These are phyloP conservation scores for Plenodomus lindquistii DNA, from an alignment of 2,329 filamentous ascomycete genomes.

Conservation along the genomic window DNA sequence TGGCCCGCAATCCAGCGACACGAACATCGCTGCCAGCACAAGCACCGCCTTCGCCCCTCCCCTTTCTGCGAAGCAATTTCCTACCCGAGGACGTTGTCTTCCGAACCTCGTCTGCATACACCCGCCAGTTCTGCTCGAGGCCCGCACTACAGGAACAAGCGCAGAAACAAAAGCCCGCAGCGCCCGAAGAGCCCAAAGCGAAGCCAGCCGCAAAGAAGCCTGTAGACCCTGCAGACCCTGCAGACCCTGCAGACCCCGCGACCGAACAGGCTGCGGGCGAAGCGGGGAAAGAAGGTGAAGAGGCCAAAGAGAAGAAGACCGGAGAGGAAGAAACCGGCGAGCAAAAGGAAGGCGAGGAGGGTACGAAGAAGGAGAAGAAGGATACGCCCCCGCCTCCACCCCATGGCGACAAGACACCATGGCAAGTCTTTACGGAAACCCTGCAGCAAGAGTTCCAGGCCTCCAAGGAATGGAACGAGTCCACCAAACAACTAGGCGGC, in stretches of 20 bases:
- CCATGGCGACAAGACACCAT: conserved; percentile 96
- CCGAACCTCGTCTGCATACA: conserved; percentile 48
- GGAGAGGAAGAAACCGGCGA: conserved; percentile 54
- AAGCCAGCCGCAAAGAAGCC: conserved; percentile 46
- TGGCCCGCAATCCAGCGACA: conserved; percentile 28
- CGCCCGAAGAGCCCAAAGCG: conserved; percentile 33
- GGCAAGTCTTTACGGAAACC: conserved; percentile 99
- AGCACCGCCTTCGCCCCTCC: conserved; percentile 13
- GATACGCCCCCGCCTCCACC: conserved; percentile 81
- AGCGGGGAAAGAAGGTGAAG: conserved; percentile 47
- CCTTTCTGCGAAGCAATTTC: conserved; percentile 50
- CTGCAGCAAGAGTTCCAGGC: conserved; percentile 91
- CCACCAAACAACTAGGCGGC: conserved; percentile 89
- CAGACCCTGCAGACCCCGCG: conserved; percentile 10
- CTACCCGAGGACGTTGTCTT: conserved; percentile 46
- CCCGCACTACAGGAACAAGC: conserved; percentile 38
- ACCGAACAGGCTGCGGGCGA: conserved; percentile 39
- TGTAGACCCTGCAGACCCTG: conserved; percentile 43
- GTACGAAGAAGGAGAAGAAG: conserved; percentile 65
- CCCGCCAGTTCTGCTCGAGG: conserved; percentile 51
- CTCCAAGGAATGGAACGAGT: conserved; percentile 99
- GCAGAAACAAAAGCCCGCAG: conserved; percentile 41
- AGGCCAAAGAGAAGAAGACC: conserved; percentile 45
- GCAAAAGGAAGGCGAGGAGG: conserved; percentile 49
- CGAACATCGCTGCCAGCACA: conserved; percentile 18